A percentile compares a stretch with the other conserved stretches of the same genome.
Conservation (phyloP, 148 eudicot species). For the Vaccinium darrowii region DNA sequence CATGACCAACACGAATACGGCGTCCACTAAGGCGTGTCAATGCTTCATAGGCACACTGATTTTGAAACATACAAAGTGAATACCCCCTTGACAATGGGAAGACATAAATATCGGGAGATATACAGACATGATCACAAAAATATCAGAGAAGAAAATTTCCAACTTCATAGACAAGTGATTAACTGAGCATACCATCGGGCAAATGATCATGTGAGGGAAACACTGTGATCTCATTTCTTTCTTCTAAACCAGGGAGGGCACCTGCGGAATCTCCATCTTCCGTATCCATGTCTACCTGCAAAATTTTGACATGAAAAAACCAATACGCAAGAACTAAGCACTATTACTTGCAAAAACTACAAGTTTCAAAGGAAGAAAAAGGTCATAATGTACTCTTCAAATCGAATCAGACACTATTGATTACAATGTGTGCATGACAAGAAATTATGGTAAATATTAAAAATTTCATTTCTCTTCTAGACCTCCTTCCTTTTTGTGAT, state of each 20-base stretch:
- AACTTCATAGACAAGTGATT: neutral
- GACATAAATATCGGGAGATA: neutral
- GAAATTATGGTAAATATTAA: neutral
- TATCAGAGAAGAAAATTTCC: neutral
- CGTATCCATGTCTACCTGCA: conserved; percentile 97
- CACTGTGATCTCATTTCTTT: conserved; percentile 32
- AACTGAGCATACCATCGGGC: conserved; percentile 42
- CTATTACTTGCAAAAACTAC: neutral
- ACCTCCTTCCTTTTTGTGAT: neutral
- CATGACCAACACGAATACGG: neutral
- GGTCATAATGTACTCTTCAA: neutral
- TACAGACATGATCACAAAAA: neutral
- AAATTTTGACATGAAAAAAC: conserved; percentile 18
- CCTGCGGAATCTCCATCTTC: conserved; percentile 61
- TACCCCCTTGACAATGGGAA: neutral
- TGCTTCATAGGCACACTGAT: neutral
- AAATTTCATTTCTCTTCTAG: neutral
- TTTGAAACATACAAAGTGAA: neutral
- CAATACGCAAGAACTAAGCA: neutral
- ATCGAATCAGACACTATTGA: neutral
- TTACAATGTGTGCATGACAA: neutral
- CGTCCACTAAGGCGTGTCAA: neutral
- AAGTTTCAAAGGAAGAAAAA: neutral
- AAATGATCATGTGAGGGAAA: conserved; percentile 26
- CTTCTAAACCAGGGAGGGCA: conserved; percentile 36